phyloP scores from a whole-genome alignment of 148 eudicot species.

The Diospyros kaki region DNA sequence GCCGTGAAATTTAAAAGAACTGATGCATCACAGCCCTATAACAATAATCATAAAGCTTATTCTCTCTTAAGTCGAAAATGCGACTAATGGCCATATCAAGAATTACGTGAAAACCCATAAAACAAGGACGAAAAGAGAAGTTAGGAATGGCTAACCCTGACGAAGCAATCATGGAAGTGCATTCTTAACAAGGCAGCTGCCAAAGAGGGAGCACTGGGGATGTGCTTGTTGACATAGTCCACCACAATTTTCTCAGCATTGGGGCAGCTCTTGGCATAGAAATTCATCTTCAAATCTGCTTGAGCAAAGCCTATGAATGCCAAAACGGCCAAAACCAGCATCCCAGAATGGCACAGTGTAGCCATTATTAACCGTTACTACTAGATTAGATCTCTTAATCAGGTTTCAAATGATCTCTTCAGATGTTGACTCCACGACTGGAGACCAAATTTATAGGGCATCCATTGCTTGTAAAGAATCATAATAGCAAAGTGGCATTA shows the following conservation, averaged over 20 bases:
- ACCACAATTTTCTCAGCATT: conserved; percentile 42
- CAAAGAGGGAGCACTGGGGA: conserved; percentile 43
- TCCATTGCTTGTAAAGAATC: no score
- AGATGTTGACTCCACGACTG: no score
- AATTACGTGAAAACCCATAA: background rate
- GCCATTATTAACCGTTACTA: no score
- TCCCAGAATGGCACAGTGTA: background rate
- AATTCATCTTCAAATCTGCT: conserved; percentile 26
- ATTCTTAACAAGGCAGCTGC: conserved; percentile 41
- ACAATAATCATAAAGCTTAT: background rate
- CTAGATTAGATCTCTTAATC: no score
- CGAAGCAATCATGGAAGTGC: conserved; percentile 61
- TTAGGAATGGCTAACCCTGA: conserved; percentile 29
- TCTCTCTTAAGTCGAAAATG: no score
- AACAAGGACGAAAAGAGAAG: background rate
- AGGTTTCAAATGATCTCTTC: no score
- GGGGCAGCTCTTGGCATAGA: conserved; percentile 41
- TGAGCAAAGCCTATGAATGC: conserved; percentile 5
- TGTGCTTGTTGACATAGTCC: conserved; percentile 31
- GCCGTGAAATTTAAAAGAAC: no score
- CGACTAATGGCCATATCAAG: background rate
- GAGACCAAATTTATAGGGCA: no score
- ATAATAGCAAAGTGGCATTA: no score
- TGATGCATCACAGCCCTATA: no score
- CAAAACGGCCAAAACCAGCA: conserved; percentile 12